Evolutionary conservation across 306 rosid genomes (phyloP).

Genomic region (Casuarina cunninghamiana): DNA sequence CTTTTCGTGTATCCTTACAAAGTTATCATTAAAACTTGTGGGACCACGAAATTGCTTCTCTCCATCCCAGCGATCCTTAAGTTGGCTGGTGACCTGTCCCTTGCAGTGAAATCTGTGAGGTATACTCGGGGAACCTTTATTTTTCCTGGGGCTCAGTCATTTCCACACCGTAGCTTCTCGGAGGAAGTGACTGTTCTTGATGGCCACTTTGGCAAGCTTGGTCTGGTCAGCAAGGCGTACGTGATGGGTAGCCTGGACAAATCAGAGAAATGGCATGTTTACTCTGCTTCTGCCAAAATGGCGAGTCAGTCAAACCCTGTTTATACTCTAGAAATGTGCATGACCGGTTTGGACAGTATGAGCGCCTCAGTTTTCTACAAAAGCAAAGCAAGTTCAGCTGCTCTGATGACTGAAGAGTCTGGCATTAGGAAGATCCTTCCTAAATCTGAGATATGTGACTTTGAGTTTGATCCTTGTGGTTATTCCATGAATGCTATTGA

Average conservation of each 20-base stretch:
- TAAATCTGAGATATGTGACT: slow-evolving; percentile 68
- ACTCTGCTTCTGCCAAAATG: slow-evolving; percentile 48
- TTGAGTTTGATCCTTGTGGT: slow-evolving; percentile 94
- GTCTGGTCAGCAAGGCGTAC: slow-evolving; percentile 46
- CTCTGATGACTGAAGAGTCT: slow-evolving; percentile 48
- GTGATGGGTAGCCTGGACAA: slow-evolving; percentile 50
- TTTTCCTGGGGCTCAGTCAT: slow-evolving; percentile 67
- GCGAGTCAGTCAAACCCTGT: slow-evolving; percentile 23
- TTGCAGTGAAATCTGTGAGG: slow-evolving; percentile 69
- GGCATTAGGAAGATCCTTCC: slow-evolving; percentile 65
- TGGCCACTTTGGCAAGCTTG: slow-evolving; percentile 53
- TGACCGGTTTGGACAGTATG: slow-evolving; percentile 57
- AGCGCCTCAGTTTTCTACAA: slow-evolving; percentile 59
- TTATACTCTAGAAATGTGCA: slow-evolving; percentile 63
- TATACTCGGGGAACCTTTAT: slow-evolving; percentile 67
- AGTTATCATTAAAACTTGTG: slow-evolving; percentile 88
- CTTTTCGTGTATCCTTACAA: slow-evolving; percentile 77
- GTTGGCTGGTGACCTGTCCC: slow-evolving; percentile 58
- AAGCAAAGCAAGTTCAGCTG: slow-evolving; percentile 36
- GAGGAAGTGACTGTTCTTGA: slow-evolving; percentile 61
- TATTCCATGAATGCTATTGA: slow-evolving; percentile 93
- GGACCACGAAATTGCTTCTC: slow-evolving; percentile 83
- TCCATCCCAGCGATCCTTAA: slow-evolving; percentile 77
- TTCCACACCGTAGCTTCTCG: slow-evolving; percentile 54
- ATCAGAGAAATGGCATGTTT: slow-evolving; percentile 54